Conservation (phyloP, 352 stramenopile genomes). For the Pythium apleroticum region DNA sequence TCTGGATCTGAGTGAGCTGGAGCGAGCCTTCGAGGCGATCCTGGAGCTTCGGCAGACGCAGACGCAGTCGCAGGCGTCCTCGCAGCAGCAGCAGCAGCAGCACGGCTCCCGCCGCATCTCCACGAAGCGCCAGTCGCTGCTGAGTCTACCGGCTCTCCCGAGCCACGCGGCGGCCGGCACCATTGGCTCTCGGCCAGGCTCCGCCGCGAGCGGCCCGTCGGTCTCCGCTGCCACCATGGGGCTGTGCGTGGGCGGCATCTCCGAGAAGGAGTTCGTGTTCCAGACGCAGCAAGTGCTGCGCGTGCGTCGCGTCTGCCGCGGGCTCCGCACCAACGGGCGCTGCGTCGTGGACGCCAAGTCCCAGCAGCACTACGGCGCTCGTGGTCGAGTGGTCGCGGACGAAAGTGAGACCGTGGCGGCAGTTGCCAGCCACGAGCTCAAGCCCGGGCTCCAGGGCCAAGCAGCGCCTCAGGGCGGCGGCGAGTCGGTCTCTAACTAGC, state of each 20-base stretch:
- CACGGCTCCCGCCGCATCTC: constrained; percentile 8
- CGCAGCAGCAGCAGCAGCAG: constrained; percentile 14
- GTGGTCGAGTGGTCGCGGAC: constrained; percentile 3
- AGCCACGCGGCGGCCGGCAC: neutral
- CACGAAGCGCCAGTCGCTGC: constrained; percentile 17
- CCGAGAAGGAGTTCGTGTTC: constrained; percentile 65
- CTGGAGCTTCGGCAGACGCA: constrained; percentile 32
- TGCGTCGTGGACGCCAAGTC: constrained; percentile 11
- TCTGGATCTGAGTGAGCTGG: constrained; percentile 45
- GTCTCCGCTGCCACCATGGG: constrained; percentile 2
- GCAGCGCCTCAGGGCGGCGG: neutral
- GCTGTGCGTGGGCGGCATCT: constrained; percentile 42
- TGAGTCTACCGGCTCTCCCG: neutral
- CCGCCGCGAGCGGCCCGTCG: constrained; percentile 1
- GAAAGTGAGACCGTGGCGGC: constrained; percentile 6
- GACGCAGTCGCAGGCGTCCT: neutral
- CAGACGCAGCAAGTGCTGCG: constrained; percentile 50
- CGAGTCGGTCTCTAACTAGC: neutral
- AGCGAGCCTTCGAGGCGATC: constrained; percentile 33
- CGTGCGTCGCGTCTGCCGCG: constrained; percentile 37
- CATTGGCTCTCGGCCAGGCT: constrained; percentile 11
- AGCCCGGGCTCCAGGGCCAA: constrained; percentile 27
- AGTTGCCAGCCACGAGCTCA: constrained; percentile 38
- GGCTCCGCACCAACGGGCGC: constrained; percentile 56
- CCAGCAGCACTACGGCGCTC: constrained; percentile 18